Evolutionary conservation across 2,329 filamentous ascomycete genomes (phyloP), one percentile per base, ranked within the genome.

Genomic region (Neonectria punicea): DNA sequence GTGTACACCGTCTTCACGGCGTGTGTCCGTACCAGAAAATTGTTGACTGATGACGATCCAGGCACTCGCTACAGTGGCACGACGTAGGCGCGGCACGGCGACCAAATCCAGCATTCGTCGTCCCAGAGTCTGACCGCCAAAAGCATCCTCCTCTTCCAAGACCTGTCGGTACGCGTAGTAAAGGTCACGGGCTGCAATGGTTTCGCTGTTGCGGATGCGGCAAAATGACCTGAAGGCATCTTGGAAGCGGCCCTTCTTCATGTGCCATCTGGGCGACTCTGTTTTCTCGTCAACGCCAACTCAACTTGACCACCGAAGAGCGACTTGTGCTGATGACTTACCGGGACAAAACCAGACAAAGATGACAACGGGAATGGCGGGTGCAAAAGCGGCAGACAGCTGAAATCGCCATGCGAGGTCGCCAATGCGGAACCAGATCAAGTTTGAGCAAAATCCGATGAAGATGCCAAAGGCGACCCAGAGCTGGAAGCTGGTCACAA

Each of bases 221-320:
- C 82, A 78, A 2, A 91, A 82, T 1, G 87, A 87, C 18, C 79
- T 71, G 72, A 85, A 90, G 2, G 89, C 87, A 28, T 87, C 79
- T 8, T 67, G 68, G 70, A 87, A 86, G 36, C 81, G 80, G 8
- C 82, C 81, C 69, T 89, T 89, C 70, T 89, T 89, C 76, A 91
- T 87, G 50, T 85, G 84, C 88, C 89, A 91, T 54, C 88, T 83
- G 6, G 89, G 88, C 0, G 87, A 90, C 71, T 90, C 88, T 71
- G 11, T 9, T 3, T 6, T 2, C 0, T 5, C 5, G 9, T 58
- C 0, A 25, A 49, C 1, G 0, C 6, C 9, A 2, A 6, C n/a
- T 3, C 25, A 9, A 47, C 44, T 28, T 44, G 4, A 46, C 5
- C 22, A 34, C n/a, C 2, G 14, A 10, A 4, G 14, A 14, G 4